Evolutionary conservation across 768 basidiomycete species (phyloP), one percentile per base, ranked within the genome.

Genomic region (Kwoniella mangroviensis): DNA sequence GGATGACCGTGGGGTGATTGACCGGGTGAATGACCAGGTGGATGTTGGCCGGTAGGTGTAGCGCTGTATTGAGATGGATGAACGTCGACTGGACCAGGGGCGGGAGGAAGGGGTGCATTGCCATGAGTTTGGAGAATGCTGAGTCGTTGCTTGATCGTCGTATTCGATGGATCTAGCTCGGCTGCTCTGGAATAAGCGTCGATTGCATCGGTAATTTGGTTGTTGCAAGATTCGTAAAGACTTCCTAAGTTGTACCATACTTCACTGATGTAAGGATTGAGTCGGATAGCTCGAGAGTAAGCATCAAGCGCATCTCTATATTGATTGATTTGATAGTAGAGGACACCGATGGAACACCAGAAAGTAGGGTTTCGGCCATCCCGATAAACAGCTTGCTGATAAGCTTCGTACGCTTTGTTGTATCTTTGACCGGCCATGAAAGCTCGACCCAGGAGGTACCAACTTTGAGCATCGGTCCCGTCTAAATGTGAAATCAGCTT

Each of bases 281-380:
- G 95, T 72, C 96, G 91, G 77, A 99, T 98, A 12, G 97, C 97
- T 17, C 96, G 92, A 34, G 97, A 98, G 84, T 99, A 99, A 11
- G 97, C 97, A 79, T 99, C 97, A 45, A 99, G 90, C 2, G 96
- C 96, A 79, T 99, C 97, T 63, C 95, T 93, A 86, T 93, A 99
- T 82, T 99, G 97, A 84, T 98, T 98, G 86, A 99, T 98, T 82
- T 99, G 95, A 87, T 97, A 99, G 83, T 99, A 99, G 1, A 99
- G 88, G 0, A 99, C 97, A 57, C 97, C 97, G 78, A 99, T 99
- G 24, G 94, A 96, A 82, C 96, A 98, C 97, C 97, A 98, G 84
- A 98, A 99, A 0, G 97, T 98, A 0, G 97, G 97, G 82, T 98
- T 99, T 68, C 94, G 92, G 22, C 96, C 97, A 79, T 99, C 97